Percentiles rank a stretch among this genome's conserved stretches.
phyloP scores from a whole-genome alignment of 1,139 yeast species.

The Sugiyamaella japonica region DNA sequence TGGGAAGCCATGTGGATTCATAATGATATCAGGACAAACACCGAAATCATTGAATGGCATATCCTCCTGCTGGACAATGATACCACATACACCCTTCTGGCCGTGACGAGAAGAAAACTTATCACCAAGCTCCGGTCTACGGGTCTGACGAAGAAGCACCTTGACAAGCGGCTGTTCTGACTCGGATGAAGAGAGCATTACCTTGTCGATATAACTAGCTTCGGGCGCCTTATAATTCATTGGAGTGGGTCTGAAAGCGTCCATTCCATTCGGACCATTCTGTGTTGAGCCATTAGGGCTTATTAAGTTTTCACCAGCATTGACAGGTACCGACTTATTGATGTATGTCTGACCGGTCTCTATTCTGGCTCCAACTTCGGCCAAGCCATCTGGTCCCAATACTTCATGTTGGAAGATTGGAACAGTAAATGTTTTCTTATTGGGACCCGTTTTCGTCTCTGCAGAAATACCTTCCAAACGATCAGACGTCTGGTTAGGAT shows the following conservation, averaged over 20 bases:
- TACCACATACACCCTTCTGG: conserved; percentile 98
- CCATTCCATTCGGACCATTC: conserved; percentile 29
- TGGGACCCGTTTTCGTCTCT: conserved; percentile 49
- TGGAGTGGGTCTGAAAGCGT: conserved; percentile 85
- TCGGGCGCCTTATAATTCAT: conserved; percentile 92
- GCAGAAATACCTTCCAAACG: conserved; percentile 88
- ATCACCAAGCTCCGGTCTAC: conserved; percentile 98
- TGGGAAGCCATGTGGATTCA: conserved; percentile 99
- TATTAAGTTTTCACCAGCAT: conserved; percentile 73
- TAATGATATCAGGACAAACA: conserved; percentile 88
- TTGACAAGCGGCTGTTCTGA: conserved; percentile 93
- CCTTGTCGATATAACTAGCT: conserved; percentile 93
- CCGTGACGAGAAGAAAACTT: conserved; percentile 97
- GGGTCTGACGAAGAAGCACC: conserved; percentile 87
- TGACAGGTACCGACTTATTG: conserved; percentile 88
- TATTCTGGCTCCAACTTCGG: conserved; percentile 90
- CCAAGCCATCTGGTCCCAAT: conserved; percentile 92
- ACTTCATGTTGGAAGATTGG: conserved; percentile 86
- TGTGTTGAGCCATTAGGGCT: conserved; percentile 39
- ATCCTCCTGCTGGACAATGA: conserved; percentile 94
- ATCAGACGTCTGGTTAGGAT: conserved; percentile 92
- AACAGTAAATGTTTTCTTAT: conserved; percentile 41
- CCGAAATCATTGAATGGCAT: conserved; percentile 93
- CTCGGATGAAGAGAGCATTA: conserved; percentile 94
- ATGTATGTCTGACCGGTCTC: conserved; percentile 93